Evolutionary conservation across 2,329 filamentous ascomycete species (phyloP), one percentile per base, ranked within the genome.

Genomic region (Colletotrichum australisinense): DNA sequence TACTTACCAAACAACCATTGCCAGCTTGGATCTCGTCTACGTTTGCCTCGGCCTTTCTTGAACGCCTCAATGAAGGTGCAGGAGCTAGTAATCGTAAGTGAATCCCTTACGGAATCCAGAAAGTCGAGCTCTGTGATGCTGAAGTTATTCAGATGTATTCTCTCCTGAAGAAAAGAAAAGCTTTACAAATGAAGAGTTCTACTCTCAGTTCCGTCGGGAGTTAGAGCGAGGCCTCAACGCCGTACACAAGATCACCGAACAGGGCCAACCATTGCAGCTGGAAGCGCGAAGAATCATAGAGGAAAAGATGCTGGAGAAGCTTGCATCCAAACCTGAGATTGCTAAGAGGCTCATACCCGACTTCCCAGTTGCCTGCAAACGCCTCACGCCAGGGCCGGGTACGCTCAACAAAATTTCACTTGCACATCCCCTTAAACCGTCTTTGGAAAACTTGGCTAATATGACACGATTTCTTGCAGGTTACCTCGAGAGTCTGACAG

Each of bases 331-430:
- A 2, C 66, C 66, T 14, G 66, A 55, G 5, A 35, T 63, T n/a
- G 49, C 49, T 16, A 32, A 63, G 11, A 52, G 24, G 5, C 46
- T 63, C 5, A 63, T 55, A n/a, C 66, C 58, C 3, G 66, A 63
- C 19, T 69, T 52, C 4, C 66, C 66, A 5, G 30, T 55, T 19
- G 30, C 28, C 8, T 69, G 66, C 46, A 63, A 55, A 49, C 46
- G 66, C 8, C 58, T 69, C 5, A 55, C 30, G 28, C 42, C 57
- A 4, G 46, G 30, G 5, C 66, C 66, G 14, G 58, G 58, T 63
- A 22, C 35, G 28, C 19, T 49, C 7, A 55, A 4, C 5, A 16
- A 12, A 46, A 7, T 49, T 19, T 4, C 24, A 26, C 12, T 35
- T 2, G 3, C 30, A 22, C 14, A 19, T 3, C 22, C 8, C 9